Percentiles rank a stretch among this genome's conserved stretches.
These are phyloP conservation scores for Cutaneotrichosporon mucoides DNA, from an alignment of 1,284 basidiomycete species.

Conservation along the genomic window DNA sequence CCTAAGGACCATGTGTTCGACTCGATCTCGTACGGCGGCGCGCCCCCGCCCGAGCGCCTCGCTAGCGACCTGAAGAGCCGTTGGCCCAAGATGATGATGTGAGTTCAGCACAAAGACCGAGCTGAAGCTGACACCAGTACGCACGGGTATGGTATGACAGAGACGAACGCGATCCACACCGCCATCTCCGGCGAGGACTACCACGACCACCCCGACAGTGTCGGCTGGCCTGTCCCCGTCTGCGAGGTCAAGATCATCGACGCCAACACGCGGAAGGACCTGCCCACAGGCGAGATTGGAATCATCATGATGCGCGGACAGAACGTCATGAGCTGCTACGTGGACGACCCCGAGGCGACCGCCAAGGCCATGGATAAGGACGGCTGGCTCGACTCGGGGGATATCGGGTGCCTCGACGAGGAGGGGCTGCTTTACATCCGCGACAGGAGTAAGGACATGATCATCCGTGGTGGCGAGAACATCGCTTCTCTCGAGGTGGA, in stretches of 20 bases:
- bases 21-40: conserved; percentile 43
- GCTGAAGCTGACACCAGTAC: neutral
- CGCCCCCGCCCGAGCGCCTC: conserved; percentile 36
- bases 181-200: conserved; percentile 38
- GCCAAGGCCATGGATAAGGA: conserved; percentile 25
- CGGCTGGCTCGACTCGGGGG: conserved; percentile 46
- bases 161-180: conserved; percentile 42
- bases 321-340: conserved; percentile 43
- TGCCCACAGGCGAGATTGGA: conserved; percentile 27
- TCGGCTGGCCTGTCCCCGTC: conserved; percentile 37
- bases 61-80: conserved; percentile 25
- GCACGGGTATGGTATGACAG: conserved; percentile 44
- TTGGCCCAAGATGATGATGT: conserved; percentile 29
- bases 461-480: conserved; percentile 46
- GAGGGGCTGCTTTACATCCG: conserved; percentile 40
- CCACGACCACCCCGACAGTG: conserved; percentile 9
- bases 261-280: conserved; percentile 23
- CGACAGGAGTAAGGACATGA: conserved; percentile 40
- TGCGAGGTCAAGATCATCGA: conserved; percentile 36
- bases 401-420: conserved; percentile 33
- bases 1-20: conserved; percentile 22
- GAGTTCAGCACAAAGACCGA: neutral
- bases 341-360: conserved; percentile 23
- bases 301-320: conserved; percentile 33
- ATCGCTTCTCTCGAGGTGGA: conserved; percentile 39